Evolutionary conservation across 2,329 filamentous ascomycete genomes (phyloP).

Genomic region (Fusarium compactum): DNA sequence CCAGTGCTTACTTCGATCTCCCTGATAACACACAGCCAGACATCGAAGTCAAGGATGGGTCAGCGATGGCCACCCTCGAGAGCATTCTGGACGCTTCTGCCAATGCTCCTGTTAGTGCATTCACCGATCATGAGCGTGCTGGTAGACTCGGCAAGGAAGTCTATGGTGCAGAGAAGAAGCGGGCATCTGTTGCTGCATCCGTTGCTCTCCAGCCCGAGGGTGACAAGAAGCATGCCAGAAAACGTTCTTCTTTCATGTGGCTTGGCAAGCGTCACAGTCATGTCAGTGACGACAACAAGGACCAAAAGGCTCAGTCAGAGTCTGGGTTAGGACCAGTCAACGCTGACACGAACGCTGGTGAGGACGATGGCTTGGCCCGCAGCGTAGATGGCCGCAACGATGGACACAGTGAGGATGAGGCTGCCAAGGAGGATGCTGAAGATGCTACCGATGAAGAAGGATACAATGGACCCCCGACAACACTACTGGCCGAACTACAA

Average conservation of each 20-base stretch:
- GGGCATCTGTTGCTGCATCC: conserved; percentile 53
- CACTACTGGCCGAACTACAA: conserved; percentile 91
- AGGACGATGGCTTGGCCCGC: conserved; percentile 40
- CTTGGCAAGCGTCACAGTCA: conserved; percentile 57
- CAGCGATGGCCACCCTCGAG: conserved; percentile 89
- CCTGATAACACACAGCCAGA: conserved; percentile 63
- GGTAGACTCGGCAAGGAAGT: conserved; percentile 81
- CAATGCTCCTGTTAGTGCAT: conserved; percentile 87
- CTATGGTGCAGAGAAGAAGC: conserved; percentile 73
- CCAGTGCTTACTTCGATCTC: conserved; percentile 90
- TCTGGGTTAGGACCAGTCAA: conserved; percentile 46
- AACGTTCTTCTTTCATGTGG: conserved; percentile 63
- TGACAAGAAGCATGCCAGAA: conserved; percentile 54
- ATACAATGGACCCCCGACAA: conserved; percentile 83
- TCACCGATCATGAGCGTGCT: conserved; percentile 88
- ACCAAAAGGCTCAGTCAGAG: conserved; percentile 31
- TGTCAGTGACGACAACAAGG: conserved; percentile 47
- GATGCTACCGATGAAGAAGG: conserved; percentile 62
- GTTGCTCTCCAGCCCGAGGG: conserved; percentile 42
- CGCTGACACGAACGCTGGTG: conserved; percentile 41
- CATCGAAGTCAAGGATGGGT: conserved; percentile 77
- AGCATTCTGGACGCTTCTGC: conserved; percentile 92
- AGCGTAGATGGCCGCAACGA: conserved; percentile 49
- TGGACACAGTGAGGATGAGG: conserved; percentile 47
- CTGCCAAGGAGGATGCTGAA: conserved; percentile 59